A percentile compares a stretch with the other conserved stretches of the same genome.
Conservation (phyloP, 2,329 filamentous ascomycete species). For the Colletotrichum neosansevieriae region DNA sequence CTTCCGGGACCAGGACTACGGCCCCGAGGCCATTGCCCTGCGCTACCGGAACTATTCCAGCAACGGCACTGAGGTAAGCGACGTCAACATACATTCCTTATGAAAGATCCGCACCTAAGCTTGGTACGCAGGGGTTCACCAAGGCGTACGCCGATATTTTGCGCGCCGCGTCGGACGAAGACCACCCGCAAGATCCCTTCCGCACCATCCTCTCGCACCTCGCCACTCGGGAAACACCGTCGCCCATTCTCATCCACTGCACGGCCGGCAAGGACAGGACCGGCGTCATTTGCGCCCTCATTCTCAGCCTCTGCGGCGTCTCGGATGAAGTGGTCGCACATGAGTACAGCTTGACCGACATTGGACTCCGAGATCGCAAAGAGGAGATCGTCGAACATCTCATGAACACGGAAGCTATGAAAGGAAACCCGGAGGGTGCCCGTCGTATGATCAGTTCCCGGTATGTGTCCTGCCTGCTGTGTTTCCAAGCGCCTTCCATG, state of each 20-base stretch:
- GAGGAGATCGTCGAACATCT: slow-evolving; percentile 63
- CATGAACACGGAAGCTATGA: slow-evolving; percentile 62
- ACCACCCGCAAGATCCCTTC: slow-evolving; percentile 55
- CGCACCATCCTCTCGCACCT: slow-evolving; percentile 67
- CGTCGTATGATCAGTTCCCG: slow-evolving; percentile 59
- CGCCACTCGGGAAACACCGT: slow-evolving; percentile 50
- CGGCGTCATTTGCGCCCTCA: slow-evolving; percentile 75
- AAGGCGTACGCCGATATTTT: slow-evolving; percentile 74
- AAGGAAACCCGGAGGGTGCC: slow-evolving; percentile 58
- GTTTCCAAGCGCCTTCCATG: background rate
- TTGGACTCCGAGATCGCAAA: slow-evolving; percentile 67
- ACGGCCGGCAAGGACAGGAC: slow-evolving; percentile 84
- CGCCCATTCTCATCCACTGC: slow-evolving; percentile 76
- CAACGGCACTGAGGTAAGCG: slow-evolving; percentile 54
- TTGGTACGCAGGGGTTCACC: slow-evolving; percentile 65
- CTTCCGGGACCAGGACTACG: slow-evolving; percentile 71
- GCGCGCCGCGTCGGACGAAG: slow-evolving; percentile 56
- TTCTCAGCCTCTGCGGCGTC: slow-evolving; percentile 74
- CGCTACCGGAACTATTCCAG: slow-evolving; percentile 71
- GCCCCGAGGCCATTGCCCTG: slow-evolving; percentile 71
- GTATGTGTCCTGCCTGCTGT: slow-evolving; percentile 43
- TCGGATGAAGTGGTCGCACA: slow-evolving; percentile 68
- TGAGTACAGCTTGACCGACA: slow-evolving; percentile 77
- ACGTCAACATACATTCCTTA: background rate
- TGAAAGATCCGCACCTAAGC: slow-evolving; percentile 11